A percentile compares a stretch with the other conserved stretches of the same genome.
These are phyloP conservation scores for Hamigera avellanea DNA, from an alignment of 495 filamentous ascomycete genomes.

Conservation along the genomic window DNA sequence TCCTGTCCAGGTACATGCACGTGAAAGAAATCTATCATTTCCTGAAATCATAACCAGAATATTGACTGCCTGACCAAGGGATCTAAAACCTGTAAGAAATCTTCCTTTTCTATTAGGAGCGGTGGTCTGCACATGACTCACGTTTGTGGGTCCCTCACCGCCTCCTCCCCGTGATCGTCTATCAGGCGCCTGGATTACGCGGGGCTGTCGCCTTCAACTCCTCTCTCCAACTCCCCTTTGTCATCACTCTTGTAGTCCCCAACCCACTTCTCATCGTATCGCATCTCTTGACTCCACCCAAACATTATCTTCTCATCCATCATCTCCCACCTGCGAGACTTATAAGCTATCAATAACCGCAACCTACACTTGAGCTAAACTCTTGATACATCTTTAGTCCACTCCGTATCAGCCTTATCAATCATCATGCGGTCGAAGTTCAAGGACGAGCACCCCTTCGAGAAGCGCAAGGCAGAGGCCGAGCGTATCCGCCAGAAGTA, in stretches of 20 bases:
- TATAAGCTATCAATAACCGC: background rate
- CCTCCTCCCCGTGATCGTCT: conserved; percentile 24
- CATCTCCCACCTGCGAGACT: conserved; percentile 4
- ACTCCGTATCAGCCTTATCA: conserved; percentile 10
- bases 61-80: too few relatives aligned
- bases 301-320: conserved; percentile 10
- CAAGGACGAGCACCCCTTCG: conserved; percentile 99
- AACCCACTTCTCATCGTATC: background rate
- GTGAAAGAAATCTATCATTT: too few relatives aligned
- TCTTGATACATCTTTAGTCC: too few relatives aligned
- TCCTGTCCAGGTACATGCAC: too few relatives aligned
- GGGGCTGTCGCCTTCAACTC: conserved; percentile 11
- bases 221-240: conserved; percentile 6
- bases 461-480: conserved; percentile 97
- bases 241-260: conserved; percentile 6
- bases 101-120: too few relatives aligned
- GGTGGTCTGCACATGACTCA: conserved; percentile 13
- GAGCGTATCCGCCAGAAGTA: conserved; percentile 99
- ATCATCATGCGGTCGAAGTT: conserved; percentile 90
- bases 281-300: conserved; percentile 7
- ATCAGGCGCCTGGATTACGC: conserved; percentile 15
- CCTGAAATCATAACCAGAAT: too few relatives aligned
- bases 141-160: conserved; percentile 22
- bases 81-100: too few relatives aligned
- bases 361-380: background rate